phyloP scores from a whole-genome alignment of 2,329 filamentous ascomycete genomes.

The Colletotrichum euphorbiae region DNA sequence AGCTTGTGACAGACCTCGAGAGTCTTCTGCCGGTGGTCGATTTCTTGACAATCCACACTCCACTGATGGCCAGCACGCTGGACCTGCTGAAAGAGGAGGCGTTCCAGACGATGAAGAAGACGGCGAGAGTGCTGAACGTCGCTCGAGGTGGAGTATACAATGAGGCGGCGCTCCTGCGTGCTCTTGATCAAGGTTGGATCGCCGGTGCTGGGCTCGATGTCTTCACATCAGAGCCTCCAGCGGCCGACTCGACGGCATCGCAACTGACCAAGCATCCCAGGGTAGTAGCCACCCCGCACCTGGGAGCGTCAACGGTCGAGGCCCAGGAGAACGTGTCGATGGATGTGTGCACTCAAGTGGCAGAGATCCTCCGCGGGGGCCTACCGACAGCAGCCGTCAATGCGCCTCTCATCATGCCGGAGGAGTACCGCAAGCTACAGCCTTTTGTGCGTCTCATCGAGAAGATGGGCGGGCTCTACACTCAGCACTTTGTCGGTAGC shows the following conservation, averaged over 20 bases:
- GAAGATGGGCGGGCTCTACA: conserved; percentile 83
- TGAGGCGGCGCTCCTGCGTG: conserved; percentile 77
- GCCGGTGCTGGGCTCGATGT: conserved; percentile 84
- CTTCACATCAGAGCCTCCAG: conserved; percentile 79
- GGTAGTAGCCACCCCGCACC: conserved; percentile 82
- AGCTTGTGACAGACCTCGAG: conserved; percentile 66
- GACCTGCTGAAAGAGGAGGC: conserved; percentile 78
- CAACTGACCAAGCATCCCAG: conserved; percentile 75
- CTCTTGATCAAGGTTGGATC: conserved; percentile 77
- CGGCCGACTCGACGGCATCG: conserved; percentile 65
- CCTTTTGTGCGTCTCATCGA: conserved; percentile 82
- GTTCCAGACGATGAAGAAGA: conserved; percentile 77
- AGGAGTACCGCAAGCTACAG: conserved; percentile 82
- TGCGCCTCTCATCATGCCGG: conserved; percentile 82
- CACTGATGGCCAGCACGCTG: conserved; percentile 80
- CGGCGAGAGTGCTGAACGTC: conserved; percentile 81
- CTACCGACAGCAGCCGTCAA: conserved; percentile 83
- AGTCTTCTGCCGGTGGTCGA: conserved; percentile 75
- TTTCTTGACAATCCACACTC: conserved; percentile 85
- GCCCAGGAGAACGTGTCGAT: conserved; percentile 87
- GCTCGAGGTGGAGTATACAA: conserved; percentile 85
- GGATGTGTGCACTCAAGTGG: conserved; percentile 84
- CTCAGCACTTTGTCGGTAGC: conserved; percentile 73
- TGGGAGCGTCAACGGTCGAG: conserved; percentile 84
- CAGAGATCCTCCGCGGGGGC: conserved; percentile 77